Conservation (phyloP, 2,329 filamentous ascomycete species). For the Sclerotinia spermophila region DNA sequence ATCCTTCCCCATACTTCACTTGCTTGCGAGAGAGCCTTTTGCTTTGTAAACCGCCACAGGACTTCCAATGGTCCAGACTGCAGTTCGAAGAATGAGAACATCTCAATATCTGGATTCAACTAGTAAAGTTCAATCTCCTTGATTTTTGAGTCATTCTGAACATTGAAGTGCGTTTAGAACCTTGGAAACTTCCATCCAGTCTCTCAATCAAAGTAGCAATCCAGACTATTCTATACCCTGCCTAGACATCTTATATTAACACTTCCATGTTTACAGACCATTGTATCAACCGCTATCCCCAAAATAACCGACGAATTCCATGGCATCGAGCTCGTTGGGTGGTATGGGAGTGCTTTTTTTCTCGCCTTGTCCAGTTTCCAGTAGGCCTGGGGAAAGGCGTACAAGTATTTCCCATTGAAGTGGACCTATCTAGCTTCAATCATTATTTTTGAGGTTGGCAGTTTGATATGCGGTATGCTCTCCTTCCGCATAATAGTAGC, state of each 20-base stretch:
- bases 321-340: neutral
- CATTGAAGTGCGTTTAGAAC: too few relatives aligned
- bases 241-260: neutral
- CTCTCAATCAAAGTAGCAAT: too few relatives aligned
- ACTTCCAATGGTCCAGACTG: too few relatives aligned
- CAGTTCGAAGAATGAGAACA: too few relatives aligned
- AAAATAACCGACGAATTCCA: neutral
- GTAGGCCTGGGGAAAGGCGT: constrained; percentile 18
- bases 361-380: neutral
- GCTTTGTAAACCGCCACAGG: too few relatives aligned
- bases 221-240: too few relatives aligned
- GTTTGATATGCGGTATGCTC: constrained; percentile 29
- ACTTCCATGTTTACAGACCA: neutral
- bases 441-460: constrained; percentile 36
- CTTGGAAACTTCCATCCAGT: too few relatives aligned
- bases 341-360: neutral
- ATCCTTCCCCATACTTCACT: too few relatives aligned
- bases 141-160: too few relatives aligned
- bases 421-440: constrained; percentile 27
- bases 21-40: too few relatives aligned
- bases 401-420: constrained; percentile 30
- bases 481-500: neutral
- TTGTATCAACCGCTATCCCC: neutral
- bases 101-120: too few relatives aligned
- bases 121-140: too few relatives aligned